Percentiles rank a stretch among this genome's conserved stretches.
These are phyloP conservation scores for Rhododendron ferrugineum DNA, from an alignment of 148 eudicot species.

Conservation along the genomic window DNA sequence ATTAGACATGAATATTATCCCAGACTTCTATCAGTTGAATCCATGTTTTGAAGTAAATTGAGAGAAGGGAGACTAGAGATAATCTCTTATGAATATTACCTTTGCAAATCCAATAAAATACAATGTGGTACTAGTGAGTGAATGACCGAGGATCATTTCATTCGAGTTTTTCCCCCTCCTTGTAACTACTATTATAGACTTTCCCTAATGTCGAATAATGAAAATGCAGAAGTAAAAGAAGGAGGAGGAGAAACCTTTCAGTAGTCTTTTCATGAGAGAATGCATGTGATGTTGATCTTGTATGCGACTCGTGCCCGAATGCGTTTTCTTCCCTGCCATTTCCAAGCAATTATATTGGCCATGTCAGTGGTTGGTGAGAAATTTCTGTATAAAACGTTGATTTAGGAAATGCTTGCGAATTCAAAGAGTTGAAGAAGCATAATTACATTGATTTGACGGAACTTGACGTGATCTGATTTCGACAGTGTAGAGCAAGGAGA, in stretches of 20 bases:
- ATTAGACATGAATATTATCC: neutral
- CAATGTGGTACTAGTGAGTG: neutral
- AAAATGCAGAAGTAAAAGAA: neutral
- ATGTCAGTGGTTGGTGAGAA: neutral
- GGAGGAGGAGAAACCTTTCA: constrained; percentile 22
- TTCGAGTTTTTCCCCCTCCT: neutral
- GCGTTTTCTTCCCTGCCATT: constrained; percentile 29
- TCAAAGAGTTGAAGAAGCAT: neutral
- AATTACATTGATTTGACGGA: constrained; percentile 15
- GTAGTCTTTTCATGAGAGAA: constrained; percentile 25
- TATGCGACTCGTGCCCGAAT: too few relatives aligned
- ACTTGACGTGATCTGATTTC: neutral
- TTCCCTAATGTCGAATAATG: neutral
- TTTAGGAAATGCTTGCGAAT: neutral
- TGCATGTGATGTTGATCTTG: constrained; percentile 9
- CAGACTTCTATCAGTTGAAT: neutral
- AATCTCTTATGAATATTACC: neutral
- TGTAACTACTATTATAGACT: neutral
- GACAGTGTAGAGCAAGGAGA: constrained; percentile 11
- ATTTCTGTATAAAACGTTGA: neutral
- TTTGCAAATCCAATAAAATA: neutral
- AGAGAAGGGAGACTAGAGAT: neutral
- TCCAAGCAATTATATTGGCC: neutral
- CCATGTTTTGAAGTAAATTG: neutral
- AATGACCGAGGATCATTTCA: neutral